phyloP scores from a whole-genome alignment of 2,329 filamentous ascomycete genomes.

The Stagonosporopsis rhizophila region DNA sequence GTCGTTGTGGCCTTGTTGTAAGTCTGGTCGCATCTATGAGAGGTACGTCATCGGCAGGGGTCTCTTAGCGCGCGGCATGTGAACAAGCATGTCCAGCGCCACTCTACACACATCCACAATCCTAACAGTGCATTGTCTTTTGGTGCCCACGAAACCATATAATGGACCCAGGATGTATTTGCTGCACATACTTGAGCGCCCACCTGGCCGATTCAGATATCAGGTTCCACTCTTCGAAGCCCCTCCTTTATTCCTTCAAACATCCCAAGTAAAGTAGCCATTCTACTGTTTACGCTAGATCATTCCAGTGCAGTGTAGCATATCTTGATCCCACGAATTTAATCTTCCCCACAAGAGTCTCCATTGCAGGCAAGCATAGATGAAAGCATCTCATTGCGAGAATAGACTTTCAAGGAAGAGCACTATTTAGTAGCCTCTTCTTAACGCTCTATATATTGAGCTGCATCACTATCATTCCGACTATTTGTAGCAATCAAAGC shows the following conservation, averaged over 20 bases:
- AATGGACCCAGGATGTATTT: neutral
- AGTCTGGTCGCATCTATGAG: slow-evolving; percentile 24
- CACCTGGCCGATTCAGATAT: neutral
- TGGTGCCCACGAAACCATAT: neutral
- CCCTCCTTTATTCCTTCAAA: too few relatives aligned
- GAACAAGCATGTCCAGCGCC: slow-evolving; percentile 5
- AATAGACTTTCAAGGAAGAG: too few relatives aligned
- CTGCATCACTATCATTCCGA: too few relatives aligned
- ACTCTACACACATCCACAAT: neutral
- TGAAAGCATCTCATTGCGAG: too few relatives aligned
- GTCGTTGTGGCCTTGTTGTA: slow-evolving; percentile 31
- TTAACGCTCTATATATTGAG: too few relatives aligned
- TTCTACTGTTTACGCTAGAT: neutral
- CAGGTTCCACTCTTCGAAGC: neutral
- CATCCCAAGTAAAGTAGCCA: too few relatives aligned
- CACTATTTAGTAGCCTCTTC: too few relatives aligned
- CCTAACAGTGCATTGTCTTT: neutral
- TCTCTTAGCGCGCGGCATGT: slow-evolving; percentile 20
- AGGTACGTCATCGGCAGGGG: slow-evolving; percentile 43
- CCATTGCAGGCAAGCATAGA: too few relatives aligned
- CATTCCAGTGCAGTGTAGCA: neutral
- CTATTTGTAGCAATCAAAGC: neutral
- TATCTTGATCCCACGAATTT: neutral
- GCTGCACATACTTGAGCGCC: neutral
- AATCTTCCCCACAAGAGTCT: too few relatives aligned